Evolutionary conservation across 495 filamentous ascomycete species (phyloP), one percentile per base, ranked within the genome.

Genomic region (Penicillium bovifimosum): DNA sequence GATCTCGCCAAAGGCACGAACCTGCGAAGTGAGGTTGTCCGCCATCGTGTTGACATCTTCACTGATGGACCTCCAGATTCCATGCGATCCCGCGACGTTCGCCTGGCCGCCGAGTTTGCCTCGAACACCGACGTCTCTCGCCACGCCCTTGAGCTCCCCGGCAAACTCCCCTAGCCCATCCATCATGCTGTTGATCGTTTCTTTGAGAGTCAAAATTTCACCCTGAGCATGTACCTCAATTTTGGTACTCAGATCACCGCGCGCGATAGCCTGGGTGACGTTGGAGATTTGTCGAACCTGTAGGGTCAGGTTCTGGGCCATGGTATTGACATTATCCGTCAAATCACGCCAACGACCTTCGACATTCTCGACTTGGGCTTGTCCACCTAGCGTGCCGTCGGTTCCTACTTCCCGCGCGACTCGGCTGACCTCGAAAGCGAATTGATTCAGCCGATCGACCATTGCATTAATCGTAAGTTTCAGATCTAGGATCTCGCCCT

Each of bases 131-230:
- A 96, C 91, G 66, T 96, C 91, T 52, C 91, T 81, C 44, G 91
- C 91, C 51, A 96, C 90, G 59, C 90, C 91, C 78, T 89, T 96
- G 56, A 96, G 85, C 64, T 96, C 90, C 48, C 86, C 86, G n/a
- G 91, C 91, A 58, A 96, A 96, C 20, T 86, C 91, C 47, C 88
- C 84, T 8, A 96, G 78, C 41, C 88, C 82, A 67, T 96, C 91
- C 50, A 96, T 91, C 91, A 96, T 96, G 58, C 87, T 87, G 61
- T 96, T 96, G 67, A 96, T 96, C 0, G 91, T 96, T 62, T 87
- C 84, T 73, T 96, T 96, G 51, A 96, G 72, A 48, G 85, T 84
- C 45, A 93, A 66, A 57, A 96, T 96, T 70, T 96, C 91, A 47
- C 91, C 91, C 62, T 90, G 84, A 14, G 90, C 91, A 60, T 95